Conservation (phyloP, 1,284 basidiomycete species). For the Puccinia polysora region DNA sequence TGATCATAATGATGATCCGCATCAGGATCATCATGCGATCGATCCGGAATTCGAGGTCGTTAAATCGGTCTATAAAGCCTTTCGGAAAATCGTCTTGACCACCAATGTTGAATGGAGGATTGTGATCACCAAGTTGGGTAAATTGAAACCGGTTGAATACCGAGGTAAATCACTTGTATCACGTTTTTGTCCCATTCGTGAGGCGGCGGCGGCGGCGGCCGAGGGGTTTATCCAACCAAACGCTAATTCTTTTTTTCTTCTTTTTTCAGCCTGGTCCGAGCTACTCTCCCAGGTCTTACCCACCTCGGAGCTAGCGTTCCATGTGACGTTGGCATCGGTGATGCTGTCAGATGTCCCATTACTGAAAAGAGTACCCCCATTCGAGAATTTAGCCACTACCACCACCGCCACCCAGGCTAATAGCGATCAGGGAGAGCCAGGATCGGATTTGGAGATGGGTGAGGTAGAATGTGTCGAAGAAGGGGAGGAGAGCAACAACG, state of each 20-base stretch:
- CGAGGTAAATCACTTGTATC: neutral
- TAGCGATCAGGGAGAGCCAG: neutral
- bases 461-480: slow-evolving; percentile 4
- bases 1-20: too few relatives aligned
- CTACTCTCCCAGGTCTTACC: slow-evolving; percentile 10
- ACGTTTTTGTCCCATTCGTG: neutral
- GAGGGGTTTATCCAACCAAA: too few relatives aligned
- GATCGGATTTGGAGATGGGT: slow-evolving; percentile 1
- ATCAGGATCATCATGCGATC: too few relatives aligned
- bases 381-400: neutral
- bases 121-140: slow-evolving; percentile 34
- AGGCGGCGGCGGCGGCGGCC: neutral
- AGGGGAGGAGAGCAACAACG: neutral
- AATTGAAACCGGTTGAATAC: slow-evolving; percentile 17
- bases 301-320: slow-evolving; percentile 27
- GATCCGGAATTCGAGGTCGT: neutral
- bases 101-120: slow-evolving; percentile 36
- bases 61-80: slow-evolving; percentile 5
- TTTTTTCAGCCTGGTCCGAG: slow-evolving; percentile 36
- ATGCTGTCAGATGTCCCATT: slow-evolving; percentile 5
- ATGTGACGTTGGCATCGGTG: slow-evolving; percentile 27
- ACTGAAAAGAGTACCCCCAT: neutral
- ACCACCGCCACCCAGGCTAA: neutral
- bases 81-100: slow-evolving; percentile 2
- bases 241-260: neutral